Evolutionary conservation across 2,329 filamentous ascomycete genomes (phyloP), one percentile per base, ranked within the genome.

Genomic region (Exophiala sp.): DNA sequence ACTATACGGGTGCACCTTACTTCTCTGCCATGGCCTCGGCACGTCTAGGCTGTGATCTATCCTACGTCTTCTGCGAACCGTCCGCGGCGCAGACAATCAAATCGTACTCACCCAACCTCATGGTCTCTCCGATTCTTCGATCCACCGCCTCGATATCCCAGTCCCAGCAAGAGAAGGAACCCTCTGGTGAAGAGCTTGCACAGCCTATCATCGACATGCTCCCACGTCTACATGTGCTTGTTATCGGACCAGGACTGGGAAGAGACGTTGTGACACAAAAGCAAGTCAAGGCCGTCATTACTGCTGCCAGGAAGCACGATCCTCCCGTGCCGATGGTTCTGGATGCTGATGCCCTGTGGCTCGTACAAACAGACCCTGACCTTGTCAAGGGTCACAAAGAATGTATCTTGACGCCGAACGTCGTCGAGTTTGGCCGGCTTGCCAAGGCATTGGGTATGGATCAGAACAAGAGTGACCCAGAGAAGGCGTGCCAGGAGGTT

Each of bases 11-110:
- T 35, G 94, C 94, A 54, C 94, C 94, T 10, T 99, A 96, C 75
- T 99, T 99, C 74, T 96, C 92, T 16, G 91, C 92, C 61, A 96
- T 96, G 85, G 94, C 94, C 10, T 96, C 90, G 62, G 94, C 94
- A 43, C 84, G 88, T 66, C 75, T 97, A 54, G 94, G 92, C 71
- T 63, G 49, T 43, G 43, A 54, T 29, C 52, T 63, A n/a, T 61
- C 58, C 44, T 64, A 63, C 44, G 87, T 99, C 59, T 95, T 99
- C 67, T 99, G 94, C 77, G 95, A 95, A 56, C 90, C 89, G 8
- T 87, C 82, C 50, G 94, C 94, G 2, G 90, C 81, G 43, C 79
- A 77, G 66, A 91, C 96, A 35, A 96, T 99, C 74, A 99, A 99
- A 77, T 89, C 90, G 3, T 99, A 97, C 76, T 96, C 91, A 16